Base-by-base conservation (phyloP, 352 stramenopile genomes). In the Poterioochromonas sp. region DNA sequence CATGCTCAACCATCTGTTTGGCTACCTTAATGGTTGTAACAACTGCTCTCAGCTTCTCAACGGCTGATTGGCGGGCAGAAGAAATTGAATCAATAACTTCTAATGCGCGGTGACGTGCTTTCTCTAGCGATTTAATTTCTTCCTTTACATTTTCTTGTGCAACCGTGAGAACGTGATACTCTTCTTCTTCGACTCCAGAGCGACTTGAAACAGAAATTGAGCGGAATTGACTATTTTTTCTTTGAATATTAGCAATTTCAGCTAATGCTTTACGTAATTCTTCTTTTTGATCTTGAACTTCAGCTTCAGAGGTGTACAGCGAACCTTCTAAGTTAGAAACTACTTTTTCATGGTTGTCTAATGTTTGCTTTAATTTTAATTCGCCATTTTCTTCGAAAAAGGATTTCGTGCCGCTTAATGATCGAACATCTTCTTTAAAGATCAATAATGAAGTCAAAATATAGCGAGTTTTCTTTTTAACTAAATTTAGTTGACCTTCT, bases 101-200 rank as follows among this genome's bases (percentile, higher is more conserved):
- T 20, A 20, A 20, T 8, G 44, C 44, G 8, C 20, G 8, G 44
- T 53, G 8, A 20, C 20, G 8, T 20, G 44, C 44, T 20, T 53
- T 53, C 44, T 53, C 44, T 8, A 53, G 8, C 8, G 44, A 8
- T 53, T 53, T 20, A 8, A 68, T 8, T 35, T 68, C 58, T 18
- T 29, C 12, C 26, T 68, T 68, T 8, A 39, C 8, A 39, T 12
- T 68, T 8, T 35, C 34, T 8, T 29, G 8, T 15, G 58, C 58
- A 8, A 40, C 34, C 12, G 26, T 39, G 11, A 68, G 34, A 15
- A 26, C 34, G 11, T 40, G 34, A 8, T 29, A 18, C 58, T 68
- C 58, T 35, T 68, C 58, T 37, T 68, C 58, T 68, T 68, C 58
- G 12, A 68, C 11, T 32, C 58, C 58, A 68, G 26, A 29, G 58